Base-by-base conservation (phyloP, 169 alveolate species). In the Eimeria mitis region DNA sequence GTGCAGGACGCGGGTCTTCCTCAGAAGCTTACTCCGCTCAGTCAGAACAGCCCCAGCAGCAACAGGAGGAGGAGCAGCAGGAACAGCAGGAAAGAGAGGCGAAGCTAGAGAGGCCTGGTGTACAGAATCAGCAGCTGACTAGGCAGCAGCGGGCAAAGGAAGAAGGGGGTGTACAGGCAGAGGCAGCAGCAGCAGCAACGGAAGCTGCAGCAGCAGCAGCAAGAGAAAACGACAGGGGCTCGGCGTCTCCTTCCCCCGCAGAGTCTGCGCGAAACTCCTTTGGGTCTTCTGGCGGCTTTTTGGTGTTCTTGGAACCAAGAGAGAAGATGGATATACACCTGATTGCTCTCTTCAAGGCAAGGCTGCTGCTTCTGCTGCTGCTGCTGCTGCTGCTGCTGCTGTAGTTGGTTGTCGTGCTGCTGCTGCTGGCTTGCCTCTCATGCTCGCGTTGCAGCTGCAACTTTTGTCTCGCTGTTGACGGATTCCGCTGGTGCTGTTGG, bases 341-440 rank as follows among this genome's bases (percentile, higher is more conserved):
- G 84, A 85, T 91, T 31, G 70, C 91, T 47, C 65, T 91, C 37
- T 40, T 91, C 91, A 91, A 91, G 95, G 95, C 59, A 91, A 14
- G 88, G 61, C 68, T 28, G 89, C 21, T 21, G 56, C 16, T 21
- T 16, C 61, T 40, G 59, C 61, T 37, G 78, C 61, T 75, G 56
- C 56, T 73, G 84, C 56, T 71, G 49, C 84, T 75, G 84, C 42
- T 42, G 84, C 61, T 42, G 85, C 59, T 37, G 84, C 6, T 73
- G 28, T 5, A 4, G 56, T 6, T 76, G 65, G 44, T 76, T 56
- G 47, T 47, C 34, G 44, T 76, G 85, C 19, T 75, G 88, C 88
- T 42, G 85, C 37, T 75, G 44, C 88, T 47, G 61, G 37, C 63
- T 42, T 37, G 81, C 37, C 9, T 42, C 88, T 8, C 44, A 47